phyloP scores from a whole-genome alignment of 2,329 filamentous ascomycete species.

The Nectriaceae sp. region DNA sequence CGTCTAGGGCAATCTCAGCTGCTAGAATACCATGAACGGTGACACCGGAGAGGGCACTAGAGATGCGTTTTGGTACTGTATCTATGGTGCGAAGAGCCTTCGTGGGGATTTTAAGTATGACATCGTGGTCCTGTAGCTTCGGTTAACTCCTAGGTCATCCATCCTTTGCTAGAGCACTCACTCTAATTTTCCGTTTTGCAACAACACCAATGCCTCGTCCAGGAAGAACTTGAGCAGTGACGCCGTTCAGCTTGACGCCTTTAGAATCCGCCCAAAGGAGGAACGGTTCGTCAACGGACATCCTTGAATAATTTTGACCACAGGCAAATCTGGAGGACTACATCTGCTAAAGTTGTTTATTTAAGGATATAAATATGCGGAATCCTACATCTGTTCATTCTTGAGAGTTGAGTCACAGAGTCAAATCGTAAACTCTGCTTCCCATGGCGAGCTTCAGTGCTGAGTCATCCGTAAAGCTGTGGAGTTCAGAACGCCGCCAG shows the following conservation, averaged over 20 bases:
- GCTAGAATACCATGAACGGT: slow-evolving; percentile 74
- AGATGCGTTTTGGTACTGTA: slow-evolving; percentile 57
- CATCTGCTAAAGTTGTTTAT: too few species aligned
- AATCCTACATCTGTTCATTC: too few species aligned
- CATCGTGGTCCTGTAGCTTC: slow-evolving; percentile 49
- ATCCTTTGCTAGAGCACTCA: slow-evolving; percentile 33
- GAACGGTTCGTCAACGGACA: slow-evolving; percentile 40
- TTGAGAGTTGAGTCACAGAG: too few species aligned
- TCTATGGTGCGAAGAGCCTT: slow-evolving; percentile 65
- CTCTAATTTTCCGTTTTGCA: slow-evolving; percentile 66
- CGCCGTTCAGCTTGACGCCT: slow-evolving; percentile 49
- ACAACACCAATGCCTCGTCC: slow-evolving; percentile 79
- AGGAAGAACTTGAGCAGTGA: slow-evolving; percentile 66
- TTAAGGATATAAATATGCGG: too few species aligned
- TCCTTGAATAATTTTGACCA: too few species aligned
- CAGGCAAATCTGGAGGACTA: too few species aligned
- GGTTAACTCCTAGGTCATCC: not conserved
- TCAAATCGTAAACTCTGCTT: too few species aligned
- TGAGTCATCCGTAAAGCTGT: too few species aligned
- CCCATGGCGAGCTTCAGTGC: too few species aligned
- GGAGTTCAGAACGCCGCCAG: not conserved
- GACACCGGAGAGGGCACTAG: slow-evolving; percentile 53
- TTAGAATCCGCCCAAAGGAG: slow-evolving; percentile 64
- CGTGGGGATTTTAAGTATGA: slow-evolving; percentile 66
- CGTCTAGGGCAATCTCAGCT: slow-evolving; percentile 62